Conservation (phyloP, 306 rosid species). For the Leucaena leucocephala region DNA sequence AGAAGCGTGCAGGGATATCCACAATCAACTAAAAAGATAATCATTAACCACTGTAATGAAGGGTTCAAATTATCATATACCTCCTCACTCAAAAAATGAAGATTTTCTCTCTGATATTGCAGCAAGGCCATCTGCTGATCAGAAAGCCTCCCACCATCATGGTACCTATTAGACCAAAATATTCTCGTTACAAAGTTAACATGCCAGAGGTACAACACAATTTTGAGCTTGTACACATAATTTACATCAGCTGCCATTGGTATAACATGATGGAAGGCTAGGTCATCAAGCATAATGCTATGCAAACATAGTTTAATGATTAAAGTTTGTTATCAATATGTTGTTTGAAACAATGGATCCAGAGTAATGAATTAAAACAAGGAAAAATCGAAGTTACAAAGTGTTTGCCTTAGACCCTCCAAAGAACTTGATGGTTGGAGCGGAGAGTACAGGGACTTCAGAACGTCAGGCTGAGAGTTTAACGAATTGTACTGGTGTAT, state of each 20-base stretch:
- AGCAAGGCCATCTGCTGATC: conserved; percentile 99
- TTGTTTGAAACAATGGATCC: conserved; percentile 24
- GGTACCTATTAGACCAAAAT: conserved; percentile 66
- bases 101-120: conserved; percentile 98
- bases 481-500: conserved; percentile 91
- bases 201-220: conserved; percentile 13
- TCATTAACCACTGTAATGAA: conserved; percentile 25
- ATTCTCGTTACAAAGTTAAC: conserved; percentile 32
- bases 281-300: not conserved
- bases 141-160: conserved; percentile 87
- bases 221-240: conserved; percentile 29
- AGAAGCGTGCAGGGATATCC: not conserved
- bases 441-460: conserved; percentile 95
- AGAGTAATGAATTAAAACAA: conserved; percentile 30
- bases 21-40: conserved; percentile 9
- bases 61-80: conserved; percentile 47
- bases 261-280: conserved; percentile 14
- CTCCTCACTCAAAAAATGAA: conserved; percentile 98
- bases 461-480: conserved; percentile 93
- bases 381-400: conserved; percentile 35
- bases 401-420: conserved; percentile 90
- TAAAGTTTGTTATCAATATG: not conserved
- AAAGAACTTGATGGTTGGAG: conserved; percentile 95
- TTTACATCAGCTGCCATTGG: conserved; percentile 8
- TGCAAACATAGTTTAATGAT: conserved; percentile 31